phyloP scores from a whole-genome alignment of 2,329 filamentous ascomycete genomes.

The Alternaria tenuissima region DNA sequence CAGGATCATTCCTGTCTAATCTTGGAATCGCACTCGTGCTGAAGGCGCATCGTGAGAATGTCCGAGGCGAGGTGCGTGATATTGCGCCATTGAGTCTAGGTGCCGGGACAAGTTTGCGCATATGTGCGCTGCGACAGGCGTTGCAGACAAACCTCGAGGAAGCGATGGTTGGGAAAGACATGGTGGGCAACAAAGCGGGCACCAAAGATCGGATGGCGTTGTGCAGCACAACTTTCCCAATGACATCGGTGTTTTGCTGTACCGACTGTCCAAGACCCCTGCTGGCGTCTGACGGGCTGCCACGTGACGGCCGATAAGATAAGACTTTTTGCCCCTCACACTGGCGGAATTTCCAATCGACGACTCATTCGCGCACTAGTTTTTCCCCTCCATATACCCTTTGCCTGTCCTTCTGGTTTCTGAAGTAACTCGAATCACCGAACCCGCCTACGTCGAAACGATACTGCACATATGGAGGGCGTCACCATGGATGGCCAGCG shows the following conservation, averaged over 20 bases:
- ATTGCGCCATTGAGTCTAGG: slow-evolving; percentile 11
- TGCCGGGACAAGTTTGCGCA: slow-evolving; percentile 8
- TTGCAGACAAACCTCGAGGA: slow-evolving; percentile 36
- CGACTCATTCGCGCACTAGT: slow-evolving; percentile 6
- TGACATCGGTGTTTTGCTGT: slow-evolving; percentile 15
- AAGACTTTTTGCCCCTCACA: background rate
- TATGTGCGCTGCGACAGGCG: slow-evolving; percentile 28
- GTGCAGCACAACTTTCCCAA: slow-evolving; percentile 2
- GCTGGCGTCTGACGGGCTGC: background rate
- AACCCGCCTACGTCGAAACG: background rate
- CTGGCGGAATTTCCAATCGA: background rate
- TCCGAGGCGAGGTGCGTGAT: slow-evolving; percentile 14
- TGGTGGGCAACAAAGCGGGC: slow-evolving; percentile 16
- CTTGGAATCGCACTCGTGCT: slow-evolving; percentile 26
- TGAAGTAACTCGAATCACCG: background rate
- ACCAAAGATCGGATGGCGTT: background rate
- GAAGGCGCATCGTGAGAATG: slow-evolving; percentile 28
- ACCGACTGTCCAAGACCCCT: background rate
- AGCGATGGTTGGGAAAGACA: slow-evolving; percentile 34
- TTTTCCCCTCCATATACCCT: slow-evolving; percentile 4
- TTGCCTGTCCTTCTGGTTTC: background rate
- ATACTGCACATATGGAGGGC: slow-evolving; percentile 19
- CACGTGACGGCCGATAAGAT: slow-evolving; percentile 42
- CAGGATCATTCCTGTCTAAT: slow-evolving; percentile 24
- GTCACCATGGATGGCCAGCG: slow-evolving; percentile 55